phyloP scores from a whole-genome alignment of 768 basidiomycete species.

The Kwoniella botswanensis region DNA sequence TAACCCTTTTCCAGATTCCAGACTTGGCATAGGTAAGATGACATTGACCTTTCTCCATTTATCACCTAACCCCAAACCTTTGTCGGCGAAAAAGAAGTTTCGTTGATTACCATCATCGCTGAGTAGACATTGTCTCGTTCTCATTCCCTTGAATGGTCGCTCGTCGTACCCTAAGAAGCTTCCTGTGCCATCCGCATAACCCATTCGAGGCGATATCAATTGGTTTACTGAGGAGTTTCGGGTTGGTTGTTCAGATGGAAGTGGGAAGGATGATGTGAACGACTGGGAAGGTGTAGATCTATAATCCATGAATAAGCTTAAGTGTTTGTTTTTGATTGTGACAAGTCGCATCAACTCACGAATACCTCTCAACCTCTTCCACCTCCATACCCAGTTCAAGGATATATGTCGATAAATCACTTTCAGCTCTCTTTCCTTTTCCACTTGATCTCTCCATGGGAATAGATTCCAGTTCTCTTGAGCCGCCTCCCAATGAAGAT shows the following conservation, averaged over 20 bases:
- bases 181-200: constrained; percentile 25
- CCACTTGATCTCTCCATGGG: constrained; percentile 22
- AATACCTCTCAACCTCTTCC: constrained; percentile 51
- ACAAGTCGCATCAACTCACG: constrained; percentile 31
- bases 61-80: constrained; percentile 48
- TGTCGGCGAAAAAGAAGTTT: constrained; percentile 52
- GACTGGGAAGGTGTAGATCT: constrained; percentile 41
- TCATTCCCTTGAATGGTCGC: constrained; percentile 17
- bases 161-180: constrained; percentile 26
- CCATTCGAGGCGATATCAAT: constrained; percentile 41
- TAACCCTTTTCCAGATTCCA: constrained; percentile 8
- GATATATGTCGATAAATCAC: constrained; percentile 37
- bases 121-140: constrained; percentile 37
- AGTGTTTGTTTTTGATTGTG: not conserved
- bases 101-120: constrained; percentile 52
- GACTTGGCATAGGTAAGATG: constrained; percentile 52
- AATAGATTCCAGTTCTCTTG: constrained; percentile 9
- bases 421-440: not conserved
- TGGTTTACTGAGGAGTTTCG: constrained; percentile 29
- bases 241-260: constrained; percentile 50
- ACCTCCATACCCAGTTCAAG: constrained; percentile 57
- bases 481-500: not conserved
- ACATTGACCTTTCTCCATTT: constrained; percentile 56
- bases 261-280: constrained; percentile 42
- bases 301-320: not conserved